Conservation (phyloP, 2,329 filamentous ascomycete genomes). For the Pestalotiopsis sp. region DNA sequence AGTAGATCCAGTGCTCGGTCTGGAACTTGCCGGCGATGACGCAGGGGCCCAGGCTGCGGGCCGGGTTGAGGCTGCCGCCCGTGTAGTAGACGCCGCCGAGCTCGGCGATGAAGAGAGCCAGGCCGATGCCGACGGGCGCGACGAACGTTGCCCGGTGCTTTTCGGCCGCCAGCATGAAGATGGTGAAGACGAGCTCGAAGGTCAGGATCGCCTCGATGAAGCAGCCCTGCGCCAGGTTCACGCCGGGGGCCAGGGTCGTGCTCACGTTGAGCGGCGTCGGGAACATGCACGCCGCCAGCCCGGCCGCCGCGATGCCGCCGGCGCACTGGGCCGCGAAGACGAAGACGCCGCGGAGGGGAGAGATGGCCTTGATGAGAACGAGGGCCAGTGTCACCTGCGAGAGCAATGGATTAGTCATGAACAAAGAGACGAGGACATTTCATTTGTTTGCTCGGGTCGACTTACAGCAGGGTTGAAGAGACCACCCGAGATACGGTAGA, state of each 20-base stretch:
- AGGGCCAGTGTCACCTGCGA: constrained; percentile 18
- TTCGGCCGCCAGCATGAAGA: constrained; percentile 62
- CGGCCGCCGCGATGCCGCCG: constrained; percentile 28
- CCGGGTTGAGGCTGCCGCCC: constrained; percentile 40
- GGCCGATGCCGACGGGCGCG: constrained; percentile 63
- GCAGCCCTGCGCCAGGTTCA: constrained; percentile 48
- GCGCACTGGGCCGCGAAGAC: constrained; percentile 18
- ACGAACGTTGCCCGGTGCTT: constrained; percentile 65
- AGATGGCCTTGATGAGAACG: constrained; percentile 13
- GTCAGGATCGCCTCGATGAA: constrained; percentile 59
- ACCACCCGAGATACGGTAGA: constrained; percentile 35
- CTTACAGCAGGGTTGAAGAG: constrained; percentile 21
- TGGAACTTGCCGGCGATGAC: constrained; percentile 36
- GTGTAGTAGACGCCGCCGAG: constrained; percentile 43
- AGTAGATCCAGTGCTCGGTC: constrained; percentile 42
- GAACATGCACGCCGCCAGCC: constrained; percentile 39
- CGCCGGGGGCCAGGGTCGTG: constrained; percentile 45
- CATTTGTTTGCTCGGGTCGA: background rate
- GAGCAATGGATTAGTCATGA: background rate
- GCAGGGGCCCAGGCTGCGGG: constrained; percentile 39
- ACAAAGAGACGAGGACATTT: background rate
- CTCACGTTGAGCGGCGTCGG: constrained; percentile 47
- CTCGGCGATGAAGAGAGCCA: constrained; percentile 56
- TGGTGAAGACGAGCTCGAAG: constrained; percentile 52
- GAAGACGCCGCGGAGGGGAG: constrained; percentile 12